Base-by-base conservation (phyloP, 176 grass and related monocot species). In the Zea luxurians region DNA sequence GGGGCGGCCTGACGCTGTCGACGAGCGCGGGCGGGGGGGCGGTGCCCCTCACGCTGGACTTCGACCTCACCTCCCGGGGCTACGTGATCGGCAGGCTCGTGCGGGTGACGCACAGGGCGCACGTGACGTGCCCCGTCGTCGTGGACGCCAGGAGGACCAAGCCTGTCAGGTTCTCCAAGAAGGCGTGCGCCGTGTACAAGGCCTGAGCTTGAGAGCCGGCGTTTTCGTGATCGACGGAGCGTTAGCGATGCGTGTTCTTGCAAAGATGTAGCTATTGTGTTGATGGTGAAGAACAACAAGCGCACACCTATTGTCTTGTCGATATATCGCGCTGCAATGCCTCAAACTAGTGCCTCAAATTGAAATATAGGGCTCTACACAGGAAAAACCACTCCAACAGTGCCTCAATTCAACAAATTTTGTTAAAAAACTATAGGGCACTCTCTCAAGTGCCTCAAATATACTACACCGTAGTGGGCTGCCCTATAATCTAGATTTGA, bases 71-170 rank as follows among this genome's bases (percentile, higher is more conserved):
- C 58, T 89, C 92, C 2, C 81, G 92, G 3, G 96, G 96, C 8
- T 95, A 99, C 5, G 92, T 99, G 21, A 81, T 99, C 37, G 92
- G 96, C 38, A 86, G 93, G 82, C 89, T 99, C 11, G 96, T 99
- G 74, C 83, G 89, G 81, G 96, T 99, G 62, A 95, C 90, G 46
- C 96, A 96, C 76, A 87, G 62, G 65, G 63, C 84, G 80, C 92
- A 91, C 38, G 86, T 91, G 13, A 84, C 90, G 2, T 99, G 96
- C 76, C 79, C 68, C 34, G 13, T 96, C 44, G 69, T 86, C 4
- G 65, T 96, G 2, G 73, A 93, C 80, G 50, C 84, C 13, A 92
- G 83, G 70, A 85, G 85, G 46, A 85, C 86, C 13, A 93, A 87
- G 78, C 87, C 89, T 1, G 82, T 93, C 64, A 95, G 84, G 68